Evolutionary conservation across 2,329 filamentous ascomycete species (phyloP).

Genomic region (Botryotinia convoluta): DNA sequence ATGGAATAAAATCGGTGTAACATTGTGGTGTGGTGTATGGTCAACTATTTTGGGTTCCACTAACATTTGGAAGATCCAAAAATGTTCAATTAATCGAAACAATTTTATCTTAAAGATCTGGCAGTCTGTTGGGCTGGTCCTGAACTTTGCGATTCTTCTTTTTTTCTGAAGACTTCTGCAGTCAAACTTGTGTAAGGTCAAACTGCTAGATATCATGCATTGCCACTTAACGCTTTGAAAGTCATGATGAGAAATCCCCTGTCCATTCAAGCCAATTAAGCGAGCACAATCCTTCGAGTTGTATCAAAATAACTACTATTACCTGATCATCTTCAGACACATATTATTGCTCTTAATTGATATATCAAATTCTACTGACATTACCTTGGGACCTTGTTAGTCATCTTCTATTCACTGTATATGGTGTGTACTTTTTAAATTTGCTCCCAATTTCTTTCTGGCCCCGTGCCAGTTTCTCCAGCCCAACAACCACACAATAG

Average conservation of each 20-base stretch:
- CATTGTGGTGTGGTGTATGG: constrained; percentile 11
- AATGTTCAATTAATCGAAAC: constrained; percentile 12
- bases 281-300: not conserved
- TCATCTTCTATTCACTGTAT: not conserved
- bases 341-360: not conserved
- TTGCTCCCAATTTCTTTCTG: not conserved
- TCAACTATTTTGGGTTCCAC: not conserved
- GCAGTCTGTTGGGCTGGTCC: not conserved
- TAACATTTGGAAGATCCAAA: not conserved
- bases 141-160: not conserved
- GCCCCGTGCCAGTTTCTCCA: not conserved
- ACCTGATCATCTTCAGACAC: not conserved
- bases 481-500: not conserved
- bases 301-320: not conserved
- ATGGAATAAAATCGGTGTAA: constrained; percentile 7
- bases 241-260: not conserved
- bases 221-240: not conserved
- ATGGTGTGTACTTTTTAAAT: not conserved
- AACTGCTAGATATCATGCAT: not conserved
- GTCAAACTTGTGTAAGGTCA: not conserved
- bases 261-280: not conserved
- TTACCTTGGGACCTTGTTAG: not conserved
- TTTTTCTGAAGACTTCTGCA: too few relatives aligned
- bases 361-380: not conserved
- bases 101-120: not conserved